Conservation (phyloP, 2,329 filamentous ascomycete species). For the Apiospora kogelbergensis region DNA sequence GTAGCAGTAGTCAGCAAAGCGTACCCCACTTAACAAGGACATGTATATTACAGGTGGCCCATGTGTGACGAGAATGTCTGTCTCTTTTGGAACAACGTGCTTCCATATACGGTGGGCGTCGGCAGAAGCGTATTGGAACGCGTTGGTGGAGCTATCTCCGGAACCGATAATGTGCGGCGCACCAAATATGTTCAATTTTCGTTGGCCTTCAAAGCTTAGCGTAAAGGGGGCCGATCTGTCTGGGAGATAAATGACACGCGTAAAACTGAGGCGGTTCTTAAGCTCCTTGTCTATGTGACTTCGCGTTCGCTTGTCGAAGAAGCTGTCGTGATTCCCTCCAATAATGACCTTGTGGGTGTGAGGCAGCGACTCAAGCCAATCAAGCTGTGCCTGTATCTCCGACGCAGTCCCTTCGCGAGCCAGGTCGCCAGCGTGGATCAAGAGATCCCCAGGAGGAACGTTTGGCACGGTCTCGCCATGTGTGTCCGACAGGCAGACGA, state of each 20-base stretch:
- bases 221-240: slow-evolving; percentile 54
- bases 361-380: slow-evolving; percentile 76
- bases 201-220: slow-evolving; percentile 50
- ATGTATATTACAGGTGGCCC: slow-evolving; percentile 62
- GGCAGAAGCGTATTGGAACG: slow-evolving; percentile 71
- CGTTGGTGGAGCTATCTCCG: slow-evolving; percentile 64
- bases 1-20: slow-evolving; percentile 2
- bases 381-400: slow-evolving; percentile 78
- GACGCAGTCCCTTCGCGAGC: slow-evolving; percentile 68
- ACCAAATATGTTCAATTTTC: slow-evolving; percentile 73
- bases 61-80: slow-evolving; percentile 80
- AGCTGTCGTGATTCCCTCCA: slow-evolving; percentile 86
- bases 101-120: slow-evolving; percentile 68
- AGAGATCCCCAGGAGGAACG: slow-evolving; percentile 77
- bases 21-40: neutral
- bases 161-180: slow-evolving; percentile 77
- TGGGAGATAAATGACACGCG: slow-evolving; percentile 69
- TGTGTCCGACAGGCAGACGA: slow-evolving; percentile 91
- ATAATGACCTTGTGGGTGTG: slow-evolving; percentile 81
- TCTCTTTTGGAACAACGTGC: slow-evolving; percentile 66
- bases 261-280: slow-evolving; percentile 61
- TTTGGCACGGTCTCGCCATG: slow-evolving; percentile 61
- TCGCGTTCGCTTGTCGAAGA: slow-evolving; percentile 70
- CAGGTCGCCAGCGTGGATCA: slow-evolving; percentile 89
- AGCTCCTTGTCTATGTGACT: slow-evolving; percentile 53